These are phyloP conservation scores for Ophiostoma sp. DNA, from an alignment of 2,329 filamentous ascomycete species.

Conservation along the genomic window DNA sequence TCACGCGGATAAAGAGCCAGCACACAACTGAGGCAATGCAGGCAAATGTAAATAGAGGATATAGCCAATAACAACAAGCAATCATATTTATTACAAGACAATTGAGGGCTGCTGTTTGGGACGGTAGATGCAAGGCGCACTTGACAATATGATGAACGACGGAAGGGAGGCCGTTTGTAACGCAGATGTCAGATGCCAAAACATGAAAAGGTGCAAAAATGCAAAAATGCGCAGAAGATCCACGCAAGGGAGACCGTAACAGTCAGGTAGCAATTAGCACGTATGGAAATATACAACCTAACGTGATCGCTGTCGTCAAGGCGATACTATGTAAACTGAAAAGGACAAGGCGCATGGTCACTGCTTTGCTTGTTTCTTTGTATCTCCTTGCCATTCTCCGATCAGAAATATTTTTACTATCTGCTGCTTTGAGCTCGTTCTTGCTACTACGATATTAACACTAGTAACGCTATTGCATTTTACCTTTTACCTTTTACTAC, in stretches of 20 bases:
- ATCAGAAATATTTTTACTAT: not conserved
- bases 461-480: not conserved
- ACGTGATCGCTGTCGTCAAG: constrained; percentile 10
- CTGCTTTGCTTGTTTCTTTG: not conserved
- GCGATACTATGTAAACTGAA: not conserved
- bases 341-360: not conserved
- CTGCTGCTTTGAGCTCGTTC: no score
- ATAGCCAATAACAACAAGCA: not conserved
- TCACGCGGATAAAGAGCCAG: not conserved
- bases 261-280: not conserved
- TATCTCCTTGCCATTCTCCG: not conserved
- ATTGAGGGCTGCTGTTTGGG: not conserved
- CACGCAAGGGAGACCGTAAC: constrained; percentile 1
- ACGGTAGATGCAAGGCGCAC: not conserved
- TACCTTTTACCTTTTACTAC: not conserved
- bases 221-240: not conserved
- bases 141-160: not conserved
- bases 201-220: no score
- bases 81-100: not conserved
- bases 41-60: not conserved
- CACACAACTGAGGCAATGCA: not conserved
- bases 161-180: not conserved
- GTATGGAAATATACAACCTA: not conserved
- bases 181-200: not conserved
- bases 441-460: not conserved